phyloP scores from a whole-genome alignment of 2,329 filamentous ascomycete genomes.

The Fusarium nelsonii region DNA sequence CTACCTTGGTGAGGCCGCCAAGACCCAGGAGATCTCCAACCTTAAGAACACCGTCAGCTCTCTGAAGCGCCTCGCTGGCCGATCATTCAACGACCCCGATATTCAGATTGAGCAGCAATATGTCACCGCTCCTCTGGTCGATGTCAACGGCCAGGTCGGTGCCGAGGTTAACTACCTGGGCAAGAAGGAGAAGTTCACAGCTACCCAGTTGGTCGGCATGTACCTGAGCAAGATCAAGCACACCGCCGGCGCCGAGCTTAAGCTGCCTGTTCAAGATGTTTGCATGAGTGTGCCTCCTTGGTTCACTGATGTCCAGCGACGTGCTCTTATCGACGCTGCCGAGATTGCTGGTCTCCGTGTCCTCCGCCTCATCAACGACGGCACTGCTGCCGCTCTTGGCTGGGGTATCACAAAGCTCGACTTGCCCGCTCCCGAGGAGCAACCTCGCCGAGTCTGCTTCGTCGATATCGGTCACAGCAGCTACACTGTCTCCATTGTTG shows the following conservation, averaged over 20 bases:
- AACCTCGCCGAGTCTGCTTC: conserved; percentile 89
- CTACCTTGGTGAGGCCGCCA: conserved; percentile 94
- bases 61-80: conserved; percentile 92
- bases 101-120: conserved; percentile 92
- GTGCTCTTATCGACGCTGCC: conserved; percentile 88
- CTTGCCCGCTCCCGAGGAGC: conserved; percentile 88
- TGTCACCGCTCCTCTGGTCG: conserved; percentile 86
- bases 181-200: conserved; percentile 95
- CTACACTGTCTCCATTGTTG: conserved; percentile 93
- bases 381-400: conserved; percentile 92
- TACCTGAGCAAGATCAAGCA: conserved; percentile 94
- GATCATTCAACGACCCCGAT: conserved; percentile 89
- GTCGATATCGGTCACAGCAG: conserved; percentile 97
- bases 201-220: conserved; percentile 94
- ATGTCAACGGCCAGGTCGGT: conserved; percentile 93
- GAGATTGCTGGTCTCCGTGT: conserved; percentile 95
- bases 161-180: conserved; percentile 93
- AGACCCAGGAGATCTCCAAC: conserved; percentile 99
- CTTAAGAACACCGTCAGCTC: conserved; percentile 97
- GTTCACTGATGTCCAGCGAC: conserved; percentile 96
- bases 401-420: conserved; percentile 99
- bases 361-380: conserved; percentile 96
- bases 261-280: conserved; percentile 89
- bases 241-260: conserved; percentile 88
- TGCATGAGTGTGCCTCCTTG: conserved; percentile 95